Evolutionary conservation across 192 early-diverging fungal genomes (phyloP).

Genomic region (Coemansia sp.): DNA sequence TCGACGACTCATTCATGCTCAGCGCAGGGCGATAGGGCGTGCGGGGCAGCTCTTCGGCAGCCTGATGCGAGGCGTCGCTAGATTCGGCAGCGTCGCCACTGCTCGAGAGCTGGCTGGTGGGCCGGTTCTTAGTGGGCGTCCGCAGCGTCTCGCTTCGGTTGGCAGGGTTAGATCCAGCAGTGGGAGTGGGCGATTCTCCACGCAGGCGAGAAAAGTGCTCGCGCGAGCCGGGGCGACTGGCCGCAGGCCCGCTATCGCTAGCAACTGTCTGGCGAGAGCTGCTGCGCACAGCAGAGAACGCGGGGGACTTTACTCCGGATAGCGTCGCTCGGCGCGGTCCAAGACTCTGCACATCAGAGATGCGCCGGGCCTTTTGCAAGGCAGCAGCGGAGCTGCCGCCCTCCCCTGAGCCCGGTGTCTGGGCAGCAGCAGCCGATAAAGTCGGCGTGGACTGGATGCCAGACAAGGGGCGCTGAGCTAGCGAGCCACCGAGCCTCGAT

Average conservation of each 20-base stretch:
- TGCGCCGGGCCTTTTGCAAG: conserved; percentile 1
- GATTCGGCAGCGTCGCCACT: neutral
- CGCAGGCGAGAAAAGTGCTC: conserved; percentile 11
- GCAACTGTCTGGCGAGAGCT: conserved; percentile 20
- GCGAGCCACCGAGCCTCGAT: conserved; percentile 15
- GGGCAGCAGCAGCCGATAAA: neutral
- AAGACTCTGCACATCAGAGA: conserved; percentile 2
- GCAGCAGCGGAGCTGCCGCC: neutral
- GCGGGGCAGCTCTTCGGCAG: conserved; percentile 19
- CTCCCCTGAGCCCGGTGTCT: neutral
- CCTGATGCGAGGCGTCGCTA: neutral
- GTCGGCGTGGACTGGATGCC: conserved; percentile 1
- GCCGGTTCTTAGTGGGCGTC: conserved; percentile 7
- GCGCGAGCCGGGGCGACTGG: conserved; percentile 23
- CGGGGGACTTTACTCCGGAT: conserved; percentile 15
- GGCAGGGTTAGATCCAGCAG: neutral
- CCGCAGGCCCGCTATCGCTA: conserved; percentile 18
- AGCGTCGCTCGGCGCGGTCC: conserved; percentile 27
- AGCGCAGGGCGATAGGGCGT: conserved; percentile 40
- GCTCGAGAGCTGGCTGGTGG: neutral
- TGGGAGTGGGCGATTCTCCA: conserved; percentile 4
- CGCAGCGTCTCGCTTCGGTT: neutral
- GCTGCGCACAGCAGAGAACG: conserved; percentile 22
- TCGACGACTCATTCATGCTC: conserved; percentile 46
- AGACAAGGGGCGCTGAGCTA: neutral